Evolutionary conservation across 1,284 basidiomycete genomes (phyloP), one percentile per base, ranked within the genome.

Genomic region (Mixia osmundae): DNA sequence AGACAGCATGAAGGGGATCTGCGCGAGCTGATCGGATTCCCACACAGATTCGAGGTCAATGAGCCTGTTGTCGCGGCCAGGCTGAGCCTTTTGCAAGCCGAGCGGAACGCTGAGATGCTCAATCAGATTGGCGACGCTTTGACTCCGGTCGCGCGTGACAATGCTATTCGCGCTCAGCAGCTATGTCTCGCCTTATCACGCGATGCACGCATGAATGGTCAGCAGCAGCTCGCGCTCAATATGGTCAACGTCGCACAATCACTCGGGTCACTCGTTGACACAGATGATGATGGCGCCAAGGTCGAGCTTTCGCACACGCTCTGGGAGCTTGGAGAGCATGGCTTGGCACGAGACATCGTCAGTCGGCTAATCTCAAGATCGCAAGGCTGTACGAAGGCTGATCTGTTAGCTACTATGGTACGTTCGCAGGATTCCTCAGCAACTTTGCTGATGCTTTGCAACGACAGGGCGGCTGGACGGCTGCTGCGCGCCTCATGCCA

Each of bases 401-500:
- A 62, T 16, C 57, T 72, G 22, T 59, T 72, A 15, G 47, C 57
- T 11, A 44, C 48, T 14, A 42, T 58, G 14, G 56, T 54, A 39
- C 15, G 50, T 42, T 25, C 12, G 10, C 19, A 24, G 31, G 18
- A 20, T 18, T 14, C 3, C 36, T 10, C 7, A n/a, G 19, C 15
- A 12, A 6, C 20, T 23, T 16, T 16, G 25, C 20, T 3, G 25
- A 27, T 31, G 23, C 14, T 32, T 25, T 9, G 16, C 37, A n/a
- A n/a, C n/a, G 28, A 20, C 46, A 85, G 78, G 87, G 85, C 2
- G 66, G 74, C 15, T 97, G 89, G 89, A 72, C 69, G 16, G 69
- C 77, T 3, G 70, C 77, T 45, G 82, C 89, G 2, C 76, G 77
- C 41, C 58, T 87, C 25, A 72, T 78, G 50, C 76, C 76, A 32